Base-by-base conservation (phyloP, 371 early-diverging fungal genomes). In the Rhizopus microsporus region DNA sequence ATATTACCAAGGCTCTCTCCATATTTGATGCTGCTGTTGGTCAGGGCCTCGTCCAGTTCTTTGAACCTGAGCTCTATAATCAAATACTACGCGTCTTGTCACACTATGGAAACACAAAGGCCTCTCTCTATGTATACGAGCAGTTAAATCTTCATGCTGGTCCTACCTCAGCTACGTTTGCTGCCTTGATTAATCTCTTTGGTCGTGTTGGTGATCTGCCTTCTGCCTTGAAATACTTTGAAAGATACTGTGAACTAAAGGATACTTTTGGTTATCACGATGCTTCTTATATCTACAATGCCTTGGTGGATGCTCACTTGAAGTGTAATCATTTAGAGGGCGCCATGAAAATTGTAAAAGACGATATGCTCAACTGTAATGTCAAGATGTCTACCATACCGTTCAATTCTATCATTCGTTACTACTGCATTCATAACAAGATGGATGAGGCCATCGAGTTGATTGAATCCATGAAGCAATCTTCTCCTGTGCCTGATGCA, bases 251-350 rank as follows among this genome's bases (percentile, higher is more conserved):
- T 13, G 44, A 56, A 7, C 29, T 71, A 13, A 63, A 65, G n/a
- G 51, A 51, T 0, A 43, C 34, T 3, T 33, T 77, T 46, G 68
- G 67, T 23, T 53, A 56, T 7, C 75, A 75, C 45, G 80, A 82
- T 58, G 63, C 78, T 9, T 71, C 76, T 23, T 72, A 72, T 45
- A 70, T 82, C n/a, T 82, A 78, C 52, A 77, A 80, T 59, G 72
- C 78, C 1, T 39, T 82, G 1, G 75, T 82, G 1, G 78, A 76
- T 55, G 69, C 75, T 31, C 72, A 79, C 54, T 57, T 80, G 33
- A 75, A 75, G 13, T 80, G 78, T 52, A 51, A 60, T 35, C 67
- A 66, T 17, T 35, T 77, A 9, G 55, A 65, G 5, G 74, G 66
- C 15, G 80, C 82, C 2, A 57, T 80, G 45, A 63, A 59, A 7